phyloP scores from a whole-genome alignment of 2,329 filamentous ascomycete species.

The Podosphaera fusca region DNA sequence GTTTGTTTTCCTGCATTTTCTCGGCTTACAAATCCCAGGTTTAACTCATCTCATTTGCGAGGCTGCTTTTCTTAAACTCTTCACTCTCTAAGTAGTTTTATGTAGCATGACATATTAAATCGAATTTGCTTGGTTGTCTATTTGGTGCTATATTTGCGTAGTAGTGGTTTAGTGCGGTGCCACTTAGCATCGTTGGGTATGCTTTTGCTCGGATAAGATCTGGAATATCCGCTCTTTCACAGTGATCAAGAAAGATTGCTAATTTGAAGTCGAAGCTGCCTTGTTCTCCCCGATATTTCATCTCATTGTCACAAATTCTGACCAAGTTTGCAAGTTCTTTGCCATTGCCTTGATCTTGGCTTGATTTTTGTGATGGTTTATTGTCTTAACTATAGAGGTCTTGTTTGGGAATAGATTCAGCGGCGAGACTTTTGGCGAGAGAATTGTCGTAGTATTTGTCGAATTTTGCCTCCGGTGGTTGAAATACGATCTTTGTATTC shows the following conservation, averaged over 20 bases:
- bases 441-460: background rate
- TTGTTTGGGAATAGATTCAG: background rate
- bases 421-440: background rate
- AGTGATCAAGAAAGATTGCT: background rate
- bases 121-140: background rate
- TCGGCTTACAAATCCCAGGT: background rate
- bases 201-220: background rate
- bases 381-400: background rate
- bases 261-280: background rate
- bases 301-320: background rate
- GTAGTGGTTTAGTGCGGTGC: background rate
- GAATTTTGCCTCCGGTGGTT: background rate
- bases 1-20: background rate
- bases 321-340: conserved; percentile 1
- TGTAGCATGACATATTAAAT: background rate
- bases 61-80: background rate
- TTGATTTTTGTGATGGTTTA: conserved; percentile 1
- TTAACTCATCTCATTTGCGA: background rate
- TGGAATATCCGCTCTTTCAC: background rate
- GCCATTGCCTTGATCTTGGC: background rate
- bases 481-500: background rate
- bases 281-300: background rate
- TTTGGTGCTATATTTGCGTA: background rate
- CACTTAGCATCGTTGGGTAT: background rate
- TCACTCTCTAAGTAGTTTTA: background rate